phyloP scores from a whole-genome alignment of 2,329 filamentous ascomycete genomes.

The Lecanicillium sp. region DNA sequence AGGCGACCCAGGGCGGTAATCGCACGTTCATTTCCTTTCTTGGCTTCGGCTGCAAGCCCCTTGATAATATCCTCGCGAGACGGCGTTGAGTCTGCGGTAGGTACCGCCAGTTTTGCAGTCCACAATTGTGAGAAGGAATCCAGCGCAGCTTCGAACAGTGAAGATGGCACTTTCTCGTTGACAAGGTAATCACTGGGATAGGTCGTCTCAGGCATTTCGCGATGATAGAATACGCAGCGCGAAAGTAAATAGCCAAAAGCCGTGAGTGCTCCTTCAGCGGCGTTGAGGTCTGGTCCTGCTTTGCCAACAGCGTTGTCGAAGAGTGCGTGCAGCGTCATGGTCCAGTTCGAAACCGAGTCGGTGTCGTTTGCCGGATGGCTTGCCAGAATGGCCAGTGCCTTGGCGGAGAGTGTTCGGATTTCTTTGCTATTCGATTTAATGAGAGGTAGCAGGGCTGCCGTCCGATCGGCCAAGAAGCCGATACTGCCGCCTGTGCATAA shows the following conservation, averaged over 20 bases:
- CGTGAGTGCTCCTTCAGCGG: slow-evolving; percentile 38
- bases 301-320: slow-evolving; percentile 34
- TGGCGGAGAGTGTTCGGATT: slow-evolving; percentile 58
- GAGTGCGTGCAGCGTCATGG: slow-evolving; percentile 31
- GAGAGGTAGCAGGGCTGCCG: slow-evolving; percentile 47
- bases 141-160: slow-evolving; percentile 36
- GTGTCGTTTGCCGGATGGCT: slow-evolving; percentile 50
- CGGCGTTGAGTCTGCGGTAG: slow-evolving; percentile 19
- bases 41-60: slow-evolving; percentile 60
- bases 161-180: slow-evolving; percentile 19
- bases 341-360: slow-evolving; percentile 17
- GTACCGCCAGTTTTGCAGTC: slow-evolving; percentile 33
- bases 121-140: slow-evolving; percentile 40
- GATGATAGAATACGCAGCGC: slow-evolving; percentile 34
- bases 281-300: slow-evolving; percentile 34
- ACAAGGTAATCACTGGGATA: slow-evolving; percentile 26
- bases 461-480: slow-evolving; percentile 38
- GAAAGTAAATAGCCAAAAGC: slow-evolving; percentile 38
- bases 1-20: slow-evolving; percentile 76
- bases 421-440: slow-evolving; percentile 66
- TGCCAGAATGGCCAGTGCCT: slow-evolving; percentile 67
- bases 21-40: slow-evolving; percentile 73
- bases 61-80: slow-evolving; percentile 44
- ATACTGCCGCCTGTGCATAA: slow-evolving; percentile 43
- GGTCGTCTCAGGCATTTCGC: slow-evolving; percentile 15